These are phyloP conservation scores for Ceratocystis diversiconidia DNA, from an alignment of 2,329 filamentous ascomycete genomes.

Conservation along the genomic window DNA sequence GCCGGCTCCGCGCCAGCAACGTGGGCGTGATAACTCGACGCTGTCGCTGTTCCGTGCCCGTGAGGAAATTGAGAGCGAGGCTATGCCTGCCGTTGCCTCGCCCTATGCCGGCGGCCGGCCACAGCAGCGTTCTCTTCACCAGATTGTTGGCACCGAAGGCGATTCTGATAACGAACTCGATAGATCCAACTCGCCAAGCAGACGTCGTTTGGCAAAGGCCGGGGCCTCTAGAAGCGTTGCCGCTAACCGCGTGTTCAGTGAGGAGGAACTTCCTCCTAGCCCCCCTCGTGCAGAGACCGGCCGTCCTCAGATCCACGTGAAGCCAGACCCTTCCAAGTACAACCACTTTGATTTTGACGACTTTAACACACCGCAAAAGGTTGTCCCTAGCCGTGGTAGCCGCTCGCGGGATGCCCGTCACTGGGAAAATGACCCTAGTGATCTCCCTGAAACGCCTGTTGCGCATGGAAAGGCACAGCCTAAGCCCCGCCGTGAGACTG, in stretches of 20 bases:
- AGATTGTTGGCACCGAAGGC: conserved; percentile 49
- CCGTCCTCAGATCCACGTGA: conserved; percentile 12
- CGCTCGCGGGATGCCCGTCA: conserved; percentile 59
- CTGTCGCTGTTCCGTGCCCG: conserved; percentile 61
- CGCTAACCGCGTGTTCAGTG: conserved; percentile 42
- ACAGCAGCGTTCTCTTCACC: conserved; percentile 53
- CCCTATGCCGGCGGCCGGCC: conserved; percentile 47
- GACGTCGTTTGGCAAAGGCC: conserved; percentile 33
- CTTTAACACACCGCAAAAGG: conserved; percentile 70
- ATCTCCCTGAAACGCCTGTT: conserved; percentile 37
- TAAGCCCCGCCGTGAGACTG: conserved; percentile 62
- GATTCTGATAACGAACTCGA: conserved; percentile 31
- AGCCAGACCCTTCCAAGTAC: conserved; percentile 16
- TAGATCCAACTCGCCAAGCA: conserved; percentile 35
- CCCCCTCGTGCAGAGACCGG: conserved; percentile 30
- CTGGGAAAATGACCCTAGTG: conserved; percentile 53
- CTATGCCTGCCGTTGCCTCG: conserved; percentile 38
- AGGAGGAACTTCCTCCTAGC: conserved; percentile 51
- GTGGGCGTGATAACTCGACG: conserved; percentile 39
- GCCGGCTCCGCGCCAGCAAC: conserved; percentile 14
- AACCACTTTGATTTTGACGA: conserved; percentile 49
- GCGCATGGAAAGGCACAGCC: conserved; percentile 40
- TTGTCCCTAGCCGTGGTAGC: conserved; percentile 41
- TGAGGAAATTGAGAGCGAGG: conserved; percentile 42
- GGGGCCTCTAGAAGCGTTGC: conserved; percentile 42